Percentiles rank a stretch among this genome's conserved stretches.
These are phyloP conservation scores for Sarcodon sp. DNA, from an alignment of 768 basidiomycete genomes.

Conservation along the genomic window DNA sequence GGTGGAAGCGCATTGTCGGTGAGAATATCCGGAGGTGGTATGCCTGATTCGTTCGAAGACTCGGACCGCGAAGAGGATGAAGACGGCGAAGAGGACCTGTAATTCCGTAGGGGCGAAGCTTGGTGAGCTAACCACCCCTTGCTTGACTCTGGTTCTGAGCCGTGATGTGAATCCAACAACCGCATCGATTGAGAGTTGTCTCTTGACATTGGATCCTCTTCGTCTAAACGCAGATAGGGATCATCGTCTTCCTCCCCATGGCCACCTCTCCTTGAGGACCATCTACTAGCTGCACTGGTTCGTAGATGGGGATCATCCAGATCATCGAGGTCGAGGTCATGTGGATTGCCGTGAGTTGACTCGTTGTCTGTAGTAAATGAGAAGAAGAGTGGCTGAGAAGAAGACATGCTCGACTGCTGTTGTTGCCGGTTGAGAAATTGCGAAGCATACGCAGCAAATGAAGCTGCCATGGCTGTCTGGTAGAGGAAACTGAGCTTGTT, in stretches of 20 bases:
- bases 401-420: slow-evolving; percentile 36
- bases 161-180: slow-evolving; percentile 21
- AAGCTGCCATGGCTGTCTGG: slow-evolving; percentile 34
- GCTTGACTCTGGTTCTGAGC: slow-evolving; percentile 28
- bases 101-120: slow-evolving; percentile 42
- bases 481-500: not conserved
- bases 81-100: slow-evolving; percentile 8
- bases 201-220: slow-evolving; percentile 35
- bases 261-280: slow-evolving; percentile 16
- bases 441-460: slow-evolving; percentile 74
- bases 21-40: slow-evolving; percentile 30
- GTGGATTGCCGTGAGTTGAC: slow-evolving; percentile 34
- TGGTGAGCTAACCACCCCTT: slow-evolving; percentile 63
- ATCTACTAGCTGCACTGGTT: slow-evolving; percentile 20
- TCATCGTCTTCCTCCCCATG: slow-evolving; percentile 48
- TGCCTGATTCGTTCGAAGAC: slow-evolving; percentile 28
- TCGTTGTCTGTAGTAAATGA: slow-evolving; percentile 74
- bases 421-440: slow-evolving; percentile 62
- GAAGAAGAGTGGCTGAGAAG: slow-evolving; percentile 75
- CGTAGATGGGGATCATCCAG: slow-evolving; percentile 66
- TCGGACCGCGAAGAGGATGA: slow-evolving; percentile 27
- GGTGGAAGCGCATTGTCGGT: slow-evolving; percentile 14
- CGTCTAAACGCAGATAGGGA: slow-evolving; percentile 68
- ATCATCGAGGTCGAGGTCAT: slow-evolving; percentile 51
- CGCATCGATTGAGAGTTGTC: slow-evolving; percentile 23